Evolutionary conservation across 192 early-diverging fungal genomes (phyloP).

Genomic region (Linnemannia hyalina): DNA sequence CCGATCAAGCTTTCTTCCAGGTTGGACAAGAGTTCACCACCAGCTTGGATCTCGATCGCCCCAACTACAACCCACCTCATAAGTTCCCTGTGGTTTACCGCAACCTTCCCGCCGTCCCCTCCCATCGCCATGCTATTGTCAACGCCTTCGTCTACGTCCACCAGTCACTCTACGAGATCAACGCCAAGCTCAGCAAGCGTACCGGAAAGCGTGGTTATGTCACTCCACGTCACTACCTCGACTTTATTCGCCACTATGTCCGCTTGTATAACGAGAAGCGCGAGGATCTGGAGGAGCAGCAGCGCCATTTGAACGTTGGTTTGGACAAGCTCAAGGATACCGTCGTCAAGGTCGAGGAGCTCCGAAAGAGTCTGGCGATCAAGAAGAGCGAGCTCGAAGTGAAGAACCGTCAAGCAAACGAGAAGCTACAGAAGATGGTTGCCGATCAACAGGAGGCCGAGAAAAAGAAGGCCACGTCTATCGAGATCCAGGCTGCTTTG

Average conservation of each 20-base stretch:
- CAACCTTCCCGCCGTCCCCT: constrained; percentile 75
- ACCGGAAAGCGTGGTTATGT: constrained; percentile 88
- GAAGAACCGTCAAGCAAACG: constrained; percentile 93
- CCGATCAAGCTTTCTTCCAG: constrained; percentile 97
- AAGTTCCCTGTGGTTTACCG: constrained; percentile 84
- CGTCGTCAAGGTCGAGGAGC: constrained; percentile 94
- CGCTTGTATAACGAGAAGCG: constrained; percentile 93
- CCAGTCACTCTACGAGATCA: constrained; percentile 89
- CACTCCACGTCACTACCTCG: constrained; percentile 98
- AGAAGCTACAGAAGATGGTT: constrained; percentile 96
- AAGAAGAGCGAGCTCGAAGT: constrained; percentile 88
- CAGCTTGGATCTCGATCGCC: constrained; percentile 87
- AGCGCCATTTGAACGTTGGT: constrained; percentile 97
- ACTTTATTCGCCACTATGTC: constrained; percentile 96
- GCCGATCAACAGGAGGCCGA: constrained; percentile 95
- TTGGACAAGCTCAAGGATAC: constrained; percentile 96
- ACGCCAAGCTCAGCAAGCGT: constrained; percentile 84
- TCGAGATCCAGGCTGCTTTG: constrained; percentile 83
- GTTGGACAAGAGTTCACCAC: constrained; percentile 97
- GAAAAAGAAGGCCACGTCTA: constrained; percentile 85
- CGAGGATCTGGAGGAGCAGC: constrained; percentile 96
- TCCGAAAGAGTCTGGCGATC: constrained; percentile 86
- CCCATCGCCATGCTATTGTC: constrained; percentile 87
- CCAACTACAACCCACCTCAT: constrained; percentile 73
- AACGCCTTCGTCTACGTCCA: constrained; percentile 96